Base-by-base conservation (phyloP, 2,329 filamentous ascomycete species). In the Pyrenochaeta sp. region DNA sequence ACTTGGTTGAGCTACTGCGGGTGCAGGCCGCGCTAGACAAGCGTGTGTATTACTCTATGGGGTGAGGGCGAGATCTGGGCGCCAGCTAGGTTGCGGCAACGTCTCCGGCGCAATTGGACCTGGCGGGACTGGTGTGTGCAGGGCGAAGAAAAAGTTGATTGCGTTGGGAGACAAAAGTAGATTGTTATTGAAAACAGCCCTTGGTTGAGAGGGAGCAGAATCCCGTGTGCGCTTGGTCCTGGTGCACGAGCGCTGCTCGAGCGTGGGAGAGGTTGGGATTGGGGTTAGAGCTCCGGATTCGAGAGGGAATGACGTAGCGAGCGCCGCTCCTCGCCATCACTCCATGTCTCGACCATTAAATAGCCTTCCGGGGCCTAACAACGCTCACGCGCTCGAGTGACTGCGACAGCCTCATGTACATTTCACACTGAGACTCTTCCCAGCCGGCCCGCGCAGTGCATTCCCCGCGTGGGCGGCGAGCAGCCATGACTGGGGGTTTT, bases 11-110 rank as follows among this genome's bases (percentile, higher is more conserved):
- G 53, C 55, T 64, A 61, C 51, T 61, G 59, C 51, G 40, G 60
- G 46, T 37, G 47, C n/a, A n/a, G n/a, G 47, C 24, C 44, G 59
- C 61, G 52, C 63, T 63, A 67, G 63, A 59, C 52, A 58, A 58
- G 61, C 51, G 51, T 35, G 44, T 45, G 44, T 51, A 49, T 44
- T 58, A 31, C 45, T 53, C 18, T 47, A 46, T 15, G 39, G 50
- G 48, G 46, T 53, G 54, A 52, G 51, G 47, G 41, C 45, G 38
- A 37, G 36, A 30, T 53, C 41, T 52, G 51, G 55, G 53, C 42
- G 48, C 32, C 38, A 53, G 44, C 36, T 36, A 43, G 53, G 44
- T 59, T 58, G 50, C 51, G 35, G 40, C 38, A 38, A 21, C 11
- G 31, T 35, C 32, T 38, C 47, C 42, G 34, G 44, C 34, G 57